A percentile compares a stretch with the other conserved stretches of the same genome.
phyloP scores from a whole-genome alignment of 331 rosid species.

The Telfairia occidentalis region DNA sequence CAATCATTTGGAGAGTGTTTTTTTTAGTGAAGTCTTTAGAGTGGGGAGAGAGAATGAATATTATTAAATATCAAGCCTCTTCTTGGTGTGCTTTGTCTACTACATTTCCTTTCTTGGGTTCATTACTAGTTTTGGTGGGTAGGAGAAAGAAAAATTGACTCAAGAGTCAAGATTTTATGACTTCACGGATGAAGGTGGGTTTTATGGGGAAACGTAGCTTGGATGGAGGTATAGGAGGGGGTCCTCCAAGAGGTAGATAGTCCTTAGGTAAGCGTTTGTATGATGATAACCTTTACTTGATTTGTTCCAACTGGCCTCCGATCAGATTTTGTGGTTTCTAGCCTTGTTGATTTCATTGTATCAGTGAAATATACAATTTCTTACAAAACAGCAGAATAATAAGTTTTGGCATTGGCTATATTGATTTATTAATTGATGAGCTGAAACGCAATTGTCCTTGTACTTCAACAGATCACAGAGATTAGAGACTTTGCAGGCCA shows the following conservation, averaged over 20 bases:
- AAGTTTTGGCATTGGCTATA: background rate
- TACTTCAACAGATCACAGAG: conserved; percentile 59
- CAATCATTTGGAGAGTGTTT: background rate
- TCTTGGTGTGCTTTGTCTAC: background rate
- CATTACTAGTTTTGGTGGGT: background rate
- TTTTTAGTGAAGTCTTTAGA: background rate
- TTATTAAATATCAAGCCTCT: background rate
- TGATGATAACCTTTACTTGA: background rate
- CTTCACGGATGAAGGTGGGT: background rate
- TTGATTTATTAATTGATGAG: background rate
- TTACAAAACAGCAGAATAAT: background rate
- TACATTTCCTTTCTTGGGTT: background rate
- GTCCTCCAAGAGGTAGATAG: background rate
- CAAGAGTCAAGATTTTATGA: background rate
- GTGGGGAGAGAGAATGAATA: background rate
- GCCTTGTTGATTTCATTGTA: background rate
- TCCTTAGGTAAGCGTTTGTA: background rate
- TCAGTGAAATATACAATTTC: background rate
- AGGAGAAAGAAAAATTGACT: background rate
- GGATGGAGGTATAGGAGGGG: background rate
- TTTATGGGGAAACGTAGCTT: background rate
- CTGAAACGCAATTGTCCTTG: background rate
- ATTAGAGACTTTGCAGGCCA: conserved; percentile 95
- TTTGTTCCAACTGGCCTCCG: background rate
- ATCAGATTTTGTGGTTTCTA: background rate